Conservation (phyloP, 768 basidiomycete genomes). For the Mycena vulgaris region DNA sequence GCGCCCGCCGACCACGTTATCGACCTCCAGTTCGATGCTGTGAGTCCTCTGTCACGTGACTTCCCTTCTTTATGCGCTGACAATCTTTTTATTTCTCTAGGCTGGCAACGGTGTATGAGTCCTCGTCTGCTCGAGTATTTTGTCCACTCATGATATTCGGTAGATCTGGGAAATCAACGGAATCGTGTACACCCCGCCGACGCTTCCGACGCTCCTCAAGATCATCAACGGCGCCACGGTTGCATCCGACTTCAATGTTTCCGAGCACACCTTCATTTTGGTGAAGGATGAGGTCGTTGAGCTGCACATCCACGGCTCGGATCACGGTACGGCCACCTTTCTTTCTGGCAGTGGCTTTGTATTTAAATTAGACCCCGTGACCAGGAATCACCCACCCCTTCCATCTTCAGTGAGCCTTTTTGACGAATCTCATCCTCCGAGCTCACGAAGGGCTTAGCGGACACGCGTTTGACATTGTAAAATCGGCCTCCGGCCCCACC, state of each 20-base stretch:
- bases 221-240: slow-evolving; percentile 40
- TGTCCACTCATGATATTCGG: not conserved
- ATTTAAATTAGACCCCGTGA: no score
- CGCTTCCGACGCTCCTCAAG: slow-evolving; percentile 43
- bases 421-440: no score
- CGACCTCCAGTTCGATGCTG: slow-evolving; percentile 26
- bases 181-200: slow-evolving; percentile 39
- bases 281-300: slow-evolving; percentile 40
- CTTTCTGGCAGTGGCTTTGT: not conserved
- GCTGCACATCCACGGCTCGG: slow-evolving; percentile 43
- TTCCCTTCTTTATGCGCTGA: no score
- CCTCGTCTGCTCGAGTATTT: not conserved
- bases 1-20: slow-evolving; percentile 37
- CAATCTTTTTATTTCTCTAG: not conserved
- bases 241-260: slow-evolving; percentile 32
- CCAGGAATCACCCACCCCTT: slow-evolving; percentile 23
- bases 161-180: slow-evolving; percentile 41
- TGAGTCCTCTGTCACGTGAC: not conserved
- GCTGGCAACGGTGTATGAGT: slow-evolving; percentile 23
- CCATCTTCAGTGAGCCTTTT: slow-evolving; percentile 31
- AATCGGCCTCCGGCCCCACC: slow-evolving; percentile 33
- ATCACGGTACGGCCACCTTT: slow-evolving; percentile 33
- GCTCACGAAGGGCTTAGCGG: slow-evolving; percentile 38
- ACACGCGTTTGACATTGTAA: slow-evolving; percentile 47
- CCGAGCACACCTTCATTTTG: slow-evolving; percentile 44